A percentile compares a stretch with the other conserved stretches of the same genome.
These are phyloP conservation scores for Rubia tinctorum DNA, from an alignment of 305 asterid genomes.

Conservation along the genomic window DNA sequence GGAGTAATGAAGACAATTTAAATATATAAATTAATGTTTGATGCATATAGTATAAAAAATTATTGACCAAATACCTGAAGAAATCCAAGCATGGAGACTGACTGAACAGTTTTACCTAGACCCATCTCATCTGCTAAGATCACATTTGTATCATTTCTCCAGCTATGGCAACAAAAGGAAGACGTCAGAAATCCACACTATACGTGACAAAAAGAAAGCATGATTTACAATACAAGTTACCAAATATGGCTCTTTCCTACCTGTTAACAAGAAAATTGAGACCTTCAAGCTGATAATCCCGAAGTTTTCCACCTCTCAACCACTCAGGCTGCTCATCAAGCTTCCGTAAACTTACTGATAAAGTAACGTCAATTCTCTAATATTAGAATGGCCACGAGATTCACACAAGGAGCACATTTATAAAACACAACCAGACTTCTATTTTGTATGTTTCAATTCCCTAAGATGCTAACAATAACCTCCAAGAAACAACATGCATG, in stretches of 20 bases:
- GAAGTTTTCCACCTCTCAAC: constrained; percentile 95
- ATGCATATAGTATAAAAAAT: constrained; percentile 6
- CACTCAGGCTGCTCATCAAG: constrained; percentile 99
- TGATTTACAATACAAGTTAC: not conserved
- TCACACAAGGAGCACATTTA: not conserved
- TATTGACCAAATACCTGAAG: constrained; percentile 59
- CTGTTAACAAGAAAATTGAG: constrained; percentile 97
- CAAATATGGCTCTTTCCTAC: constrained; percentile 36
- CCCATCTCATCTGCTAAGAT: constrained; percentile 99
- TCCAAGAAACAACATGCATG: too few relatives aligned
- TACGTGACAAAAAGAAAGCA: constrained; percentile 26
- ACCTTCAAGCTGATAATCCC: constrained; percentile 99
- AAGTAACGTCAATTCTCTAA: constrained; percentile 13
- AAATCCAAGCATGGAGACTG: constrained; percentile 99
- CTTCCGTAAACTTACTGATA: constrained; percentile 91
- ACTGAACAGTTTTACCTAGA: constrained; percentile 98
- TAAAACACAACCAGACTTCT: not conserved
- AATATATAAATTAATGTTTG: not conserved
- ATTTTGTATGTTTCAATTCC: not conserved
- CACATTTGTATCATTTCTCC: constrained; percentile 99
- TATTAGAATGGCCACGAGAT: not conserved
- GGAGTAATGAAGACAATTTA: not conserved
- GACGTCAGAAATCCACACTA: constrained; percentile 15
- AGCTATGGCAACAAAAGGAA: constrained; percentile 59
- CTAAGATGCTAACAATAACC: too few relatives aligned